phyloP scores from a whole-genome alignment of 108 stramenopile species.

The Conticribra guillardii region DNA sequence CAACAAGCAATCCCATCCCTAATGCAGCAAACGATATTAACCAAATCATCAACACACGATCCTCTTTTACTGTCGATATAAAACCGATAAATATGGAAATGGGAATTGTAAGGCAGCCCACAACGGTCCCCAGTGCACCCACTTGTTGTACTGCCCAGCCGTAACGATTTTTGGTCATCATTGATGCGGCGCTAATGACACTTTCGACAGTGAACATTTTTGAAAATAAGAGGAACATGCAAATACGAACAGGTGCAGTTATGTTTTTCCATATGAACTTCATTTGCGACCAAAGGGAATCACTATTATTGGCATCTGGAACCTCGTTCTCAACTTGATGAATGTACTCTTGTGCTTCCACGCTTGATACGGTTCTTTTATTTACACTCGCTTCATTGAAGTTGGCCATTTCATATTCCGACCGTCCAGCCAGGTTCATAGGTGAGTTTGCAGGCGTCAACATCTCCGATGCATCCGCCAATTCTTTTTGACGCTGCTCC shows the following conservation, averaged over 20 bases:
- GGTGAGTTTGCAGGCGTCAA: slow-evolving; percentile 1
- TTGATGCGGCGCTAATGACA: slow-evolving; percentile 72
- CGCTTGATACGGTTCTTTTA: not conserved
- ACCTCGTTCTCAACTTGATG: too few relatives aligned
- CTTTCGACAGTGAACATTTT: slow-evolving; percentile 87
- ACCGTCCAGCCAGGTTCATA: not conserved
- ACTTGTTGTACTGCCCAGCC: slow-evolving; percentile 81
- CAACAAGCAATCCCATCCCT: slow-evolving; percentile 69
- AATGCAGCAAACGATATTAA: slow-evolving; percentile 52
- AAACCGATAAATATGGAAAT: slow-evolving; percentile 75
- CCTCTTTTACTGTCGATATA: slow-evolving; percentile 61
- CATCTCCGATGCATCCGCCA: not conserved
- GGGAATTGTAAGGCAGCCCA: slow-evolving; percentile 81
- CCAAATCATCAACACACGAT: slow-evolving; percentile 61
- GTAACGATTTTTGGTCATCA: slow-evolving; percentile 85
- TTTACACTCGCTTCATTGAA: not conserved
- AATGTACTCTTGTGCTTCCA: not conserved
- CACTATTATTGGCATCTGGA: not conserved
- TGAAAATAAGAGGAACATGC: slow-evolving; percentile 74
- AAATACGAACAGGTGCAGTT: slow-evolving; percentile 61
- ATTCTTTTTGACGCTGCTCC: slow-evolving; percentile 60
- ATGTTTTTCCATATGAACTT: slow-evolving; percentile 40
- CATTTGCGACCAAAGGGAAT: slow-evolving; percentile 21
- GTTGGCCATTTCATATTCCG: slow-evolving; percentile 17
- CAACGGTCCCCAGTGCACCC: slow-evolving; percentile 75